Conservation (phyloP, 208 protist genomes). For the Acanthamoeba pearcei region DNA sequence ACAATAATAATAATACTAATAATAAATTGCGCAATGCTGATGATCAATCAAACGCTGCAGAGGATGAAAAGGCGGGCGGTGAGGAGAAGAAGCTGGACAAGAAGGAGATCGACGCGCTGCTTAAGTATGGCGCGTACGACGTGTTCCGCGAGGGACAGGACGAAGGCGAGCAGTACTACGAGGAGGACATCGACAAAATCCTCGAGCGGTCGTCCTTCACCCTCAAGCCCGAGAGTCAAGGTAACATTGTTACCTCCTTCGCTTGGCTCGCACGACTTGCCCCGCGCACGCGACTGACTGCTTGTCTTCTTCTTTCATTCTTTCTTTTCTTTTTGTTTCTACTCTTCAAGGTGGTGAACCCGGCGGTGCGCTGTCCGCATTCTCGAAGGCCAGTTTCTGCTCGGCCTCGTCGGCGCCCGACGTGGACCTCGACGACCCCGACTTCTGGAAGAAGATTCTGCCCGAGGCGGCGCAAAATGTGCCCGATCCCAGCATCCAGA, state of each 20-base stretch:
- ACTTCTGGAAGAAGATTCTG: slow-evolving; percentile 89
- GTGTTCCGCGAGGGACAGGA: slow-evolving; percentile 63
- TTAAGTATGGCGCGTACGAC: slow-evolving; percentile 83
- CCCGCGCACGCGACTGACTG: too few relatives aligned
- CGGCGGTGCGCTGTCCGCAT: slow-evolving; percentile 23
- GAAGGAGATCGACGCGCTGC: slow-evolving; percentile 83
- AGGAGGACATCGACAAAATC: slow-evolving; percentile 77
- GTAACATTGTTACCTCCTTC: neutral
- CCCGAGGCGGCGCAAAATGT: slow-evolving; percentile 64
- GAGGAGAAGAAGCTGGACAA: slow-evolving; percentile 78
- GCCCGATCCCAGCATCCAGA: slow-evolving; percentile 15
- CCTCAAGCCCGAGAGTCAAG: neutral
- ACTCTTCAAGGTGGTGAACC: neutral
- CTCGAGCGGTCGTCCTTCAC: slow-evolving; percentile 65
- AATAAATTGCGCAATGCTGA: neutral
- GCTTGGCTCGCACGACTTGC: neutral
- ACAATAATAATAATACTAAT: neutral
- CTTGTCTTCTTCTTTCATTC: too few relatives aligned
- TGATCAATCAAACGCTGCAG: neutral
- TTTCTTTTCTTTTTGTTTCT: too few relatives aligned
- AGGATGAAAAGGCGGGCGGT: slow-evolving; percentile 10
- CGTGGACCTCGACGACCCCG: slow-evolving; percentile 87
- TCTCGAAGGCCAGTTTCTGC: slow-evolving; percentile 75
- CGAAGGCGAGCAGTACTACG: slow-evolving; percentile 69
- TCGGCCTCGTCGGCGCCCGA: slow-evolving; percentile 33